Base-by-base conservation (phyloP, 768 basidiomycete genomes). In the Agaricus subrufescens region DNA sequence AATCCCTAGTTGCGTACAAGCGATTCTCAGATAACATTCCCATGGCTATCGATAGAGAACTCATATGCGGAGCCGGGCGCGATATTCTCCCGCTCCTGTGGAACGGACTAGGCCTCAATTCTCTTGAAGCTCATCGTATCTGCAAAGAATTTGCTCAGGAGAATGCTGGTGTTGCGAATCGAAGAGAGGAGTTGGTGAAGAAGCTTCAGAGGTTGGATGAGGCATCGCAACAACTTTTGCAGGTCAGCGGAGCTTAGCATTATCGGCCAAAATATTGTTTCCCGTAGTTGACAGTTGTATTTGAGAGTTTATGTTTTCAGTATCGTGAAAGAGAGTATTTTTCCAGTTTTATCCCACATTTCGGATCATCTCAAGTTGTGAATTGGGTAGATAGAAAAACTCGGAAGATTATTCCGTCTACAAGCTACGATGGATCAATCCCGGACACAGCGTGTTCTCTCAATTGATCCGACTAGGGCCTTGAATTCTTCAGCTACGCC, bases 1-100 rank as follows among this genome's bases (percentile, higher is more conserved):
- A 4, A 10, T 8, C 12, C n/a, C 11, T 54, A 87, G 84, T 86
- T 1, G 77, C 82, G 0, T 84, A 80, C 64, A 84, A 85, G 63
- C 74, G 84, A 1, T 78, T 84, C 57, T 71, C 72, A 1, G 85
- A 87, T 62, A 79, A 74, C 49, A 63, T 86, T 3, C 81, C 84
- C 3, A 69, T 79, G 44, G 75, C 79, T 4, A 80, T 86, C 51
- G 84, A 86, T 59, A 61, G 73, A 42, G 75, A 82, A 45, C 77
- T 86, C 27, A 73, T 86, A 2, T 75, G 76, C 6, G 86, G 83
- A 0, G 56, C 83, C 3, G 73, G 77, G 51, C 66, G 73, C 0
- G 75, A 70, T 0, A 63, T 88, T 3, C 70, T 84, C 4, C 67
- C 64, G 14, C 74, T 68, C 0, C 66, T 90, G 2, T 72, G 73